phyloP scores from a whole-genome alignment of 108 stramenopile genomes.

The Chaetoceros muelleri region DNA sequence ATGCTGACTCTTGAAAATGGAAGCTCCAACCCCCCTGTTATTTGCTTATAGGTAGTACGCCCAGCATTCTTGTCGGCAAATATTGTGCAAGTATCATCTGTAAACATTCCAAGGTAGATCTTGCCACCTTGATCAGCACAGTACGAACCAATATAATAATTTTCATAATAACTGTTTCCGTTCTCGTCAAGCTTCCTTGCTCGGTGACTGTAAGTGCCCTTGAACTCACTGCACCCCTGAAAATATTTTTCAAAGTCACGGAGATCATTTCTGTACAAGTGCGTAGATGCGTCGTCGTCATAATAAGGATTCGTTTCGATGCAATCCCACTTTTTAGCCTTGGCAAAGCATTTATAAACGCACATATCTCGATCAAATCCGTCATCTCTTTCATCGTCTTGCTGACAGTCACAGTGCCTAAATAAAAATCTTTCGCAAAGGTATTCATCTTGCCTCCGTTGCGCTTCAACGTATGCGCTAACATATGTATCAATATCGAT shows the following conservation, averaged over 20 bases:
- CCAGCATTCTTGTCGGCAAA: constrained; percentile 35
- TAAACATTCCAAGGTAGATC: constrained; percentile 44
- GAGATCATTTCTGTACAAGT: constrained; percentile 4
- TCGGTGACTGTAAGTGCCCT: no score
- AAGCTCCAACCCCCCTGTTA: constrained; percentile 16
- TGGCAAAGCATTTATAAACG: constrained; percentile 5
- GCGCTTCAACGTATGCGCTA: constrained; percentile 39
- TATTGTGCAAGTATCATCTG: constrained; percentile 47
- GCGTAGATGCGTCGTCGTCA: constrained; percentile 4
- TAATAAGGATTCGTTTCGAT: constrained; percentile 9
- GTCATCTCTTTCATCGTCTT: neutral
- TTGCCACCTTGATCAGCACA: constrained; percentile 45
- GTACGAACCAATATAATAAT: constrained; percentile 50
- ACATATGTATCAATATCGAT: constrained; percentile 75
- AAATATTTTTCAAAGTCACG: constrained; percentile 18
- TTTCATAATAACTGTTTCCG: constrained; percentile 1
- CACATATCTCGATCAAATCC: constrained; percentile 1
- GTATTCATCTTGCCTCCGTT: constrained; percentile 41
- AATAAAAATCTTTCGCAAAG: constrained; percentile 20
- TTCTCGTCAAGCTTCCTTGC: constrained; percentile 9
- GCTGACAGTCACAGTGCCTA: neutral
- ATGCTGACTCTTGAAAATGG: constrained; percentile 15
- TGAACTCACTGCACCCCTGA: constrained; percentile 14
- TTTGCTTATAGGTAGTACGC: constrained; percentile 16
- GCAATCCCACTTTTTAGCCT: constrained; percentile 1